phyloP scores from a whole-genome alignment of 306 rosid species.

The Fagus crenata region DNA sequence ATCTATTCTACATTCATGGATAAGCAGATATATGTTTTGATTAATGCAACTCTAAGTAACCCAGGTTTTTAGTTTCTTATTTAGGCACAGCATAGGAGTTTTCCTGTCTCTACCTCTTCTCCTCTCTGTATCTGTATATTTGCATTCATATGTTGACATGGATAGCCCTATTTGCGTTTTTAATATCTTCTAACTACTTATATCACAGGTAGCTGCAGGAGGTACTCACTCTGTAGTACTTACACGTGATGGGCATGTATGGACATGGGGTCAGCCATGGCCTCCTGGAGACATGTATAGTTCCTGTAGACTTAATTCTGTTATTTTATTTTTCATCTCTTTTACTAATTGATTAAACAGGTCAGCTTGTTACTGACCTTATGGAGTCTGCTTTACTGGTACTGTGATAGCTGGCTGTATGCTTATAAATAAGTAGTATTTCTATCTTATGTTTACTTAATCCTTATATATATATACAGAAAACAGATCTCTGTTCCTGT shows the following conservation, averaged over 20 bases:
- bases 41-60: too few species aligned
- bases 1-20: background rate
- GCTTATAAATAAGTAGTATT: conserved; percentile 21
- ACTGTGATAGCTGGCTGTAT: conserved; percentile 8
- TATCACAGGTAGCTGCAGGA: conserved; percentile 91
- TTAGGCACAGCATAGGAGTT: background rate
- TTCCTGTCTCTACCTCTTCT: conserved; percentile 2
- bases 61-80: background rate
- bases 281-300: conserved; percentile 98
- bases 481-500: conserved; percentile 93
- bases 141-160: conserved; percentile 6
- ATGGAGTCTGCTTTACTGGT: conserved; percentile 1
- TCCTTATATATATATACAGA: conserved; percentile 41
- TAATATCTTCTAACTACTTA: conserved; percentile 14
- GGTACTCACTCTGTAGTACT: conserved; percentile 99
- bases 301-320: conserved; percentile 18
- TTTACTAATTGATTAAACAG: background rate
- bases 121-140: background rate
- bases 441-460: conserved; percentile 11
- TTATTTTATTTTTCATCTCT: conserved; percentile 12
- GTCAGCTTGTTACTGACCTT: background rate
- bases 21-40: background rate
- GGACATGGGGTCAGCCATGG: conserved; percentile 99
- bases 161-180: conserved; percentile 9
- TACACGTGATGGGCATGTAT: conserved; percentile 91